phyloP scores from a whole-genome alignment of 1,139 yeast genomes.

The Protomyces gravidus region DNA sequence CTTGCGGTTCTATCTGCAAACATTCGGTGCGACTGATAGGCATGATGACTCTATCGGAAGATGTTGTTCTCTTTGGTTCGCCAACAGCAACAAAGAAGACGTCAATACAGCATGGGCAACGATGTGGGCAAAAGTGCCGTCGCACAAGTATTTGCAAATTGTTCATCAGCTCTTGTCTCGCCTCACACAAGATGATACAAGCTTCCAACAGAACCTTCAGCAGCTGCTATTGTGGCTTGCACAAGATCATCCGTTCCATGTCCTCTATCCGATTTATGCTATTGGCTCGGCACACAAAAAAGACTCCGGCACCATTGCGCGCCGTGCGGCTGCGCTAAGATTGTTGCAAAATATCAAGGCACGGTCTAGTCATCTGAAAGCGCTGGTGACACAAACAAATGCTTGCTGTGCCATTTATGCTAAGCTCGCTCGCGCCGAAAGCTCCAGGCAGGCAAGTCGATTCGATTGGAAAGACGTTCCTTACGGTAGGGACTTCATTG shows the following conservation, averaged over 20 bases:
- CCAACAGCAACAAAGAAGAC: conserved; percentile 49
- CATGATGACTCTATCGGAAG: conserved; percentile 62
- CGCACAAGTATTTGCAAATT: conserved; percentile 69
- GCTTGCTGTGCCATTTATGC: conserved; percentile 7
- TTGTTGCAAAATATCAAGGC: conserved; percentile 15
- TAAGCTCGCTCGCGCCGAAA: conserved; percentile 12
- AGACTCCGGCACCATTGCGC: conserved; percentile 29
- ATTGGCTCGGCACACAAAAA: conserved; percentile 29
- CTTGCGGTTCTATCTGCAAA: conserved; percentile 55
- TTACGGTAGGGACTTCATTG: conserved; percentile 10
- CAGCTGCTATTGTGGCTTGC: conserved; percentile 52
- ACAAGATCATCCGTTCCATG: conserved; percentile 68
- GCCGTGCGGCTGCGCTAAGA: conserved; percentile 35
- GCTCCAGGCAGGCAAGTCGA: neutral
- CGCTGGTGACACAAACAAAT: conserved; percentile 1
- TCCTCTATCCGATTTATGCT: conserved; percentile 60
- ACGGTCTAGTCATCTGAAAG: neutral
- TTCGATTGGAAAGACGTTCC: conserved; percentile 3
- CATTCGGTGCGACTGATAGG: conserved; percentile 49
- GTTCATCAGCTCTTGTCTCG: conserved; percentile 77
- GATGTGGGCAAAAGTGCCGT: conserved; percentile 50
- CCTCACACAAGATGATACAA: conserved; percentile 48
- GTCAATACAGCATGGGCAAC: conserved; percentile 37
- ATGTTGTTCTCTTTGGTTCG: conserved; percentile 83
- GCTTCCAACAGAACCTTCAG: conserved; percentile 57